phyloP scores from a whole-genome alignment of 2,329 filamentous ascomycete species.

The Aspergillus pseudonomiae region DNA sequence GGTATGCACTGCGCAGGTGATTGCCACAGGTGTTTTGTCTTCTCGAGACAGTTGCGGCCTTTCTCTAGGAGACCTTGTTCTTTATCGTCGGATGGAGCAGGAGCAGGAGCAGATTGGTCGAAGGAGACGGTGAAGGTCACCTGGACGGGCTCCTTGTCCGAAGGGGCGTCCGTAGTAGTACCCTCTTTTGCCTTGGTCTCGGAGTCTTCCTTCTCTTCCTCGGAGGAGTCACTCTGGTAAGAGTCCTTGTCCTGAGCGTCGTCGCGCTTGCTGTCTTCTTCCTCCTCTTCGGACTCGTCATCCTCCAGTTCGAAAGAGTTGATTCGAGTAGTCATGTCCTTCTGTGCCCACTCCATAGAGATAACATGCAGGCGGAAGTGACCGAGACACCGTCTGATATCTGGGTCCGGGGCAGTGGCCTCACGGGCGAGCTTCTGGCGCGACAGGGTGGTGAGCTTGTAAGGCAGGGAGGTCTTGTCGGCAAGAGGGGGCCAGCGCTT shows the following conservation, averaged over 20 bases:
- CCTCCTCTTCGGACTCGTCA: slow-evolving; percentile 32
- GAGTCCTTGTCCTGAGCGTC: slow-evolving; percentile 15
- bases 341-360: slow-evolving; percentile 38
- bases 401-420: slow-evolving; percentile 38
- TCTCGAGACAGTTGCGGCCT: slow-evolving; percentile 32
- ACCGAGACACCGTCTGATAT: slow-evolving; percentile 38
- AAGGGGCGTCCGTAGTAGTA: background rate
- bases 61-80: slow-evolving; percentile 30
- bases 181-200: background rate
- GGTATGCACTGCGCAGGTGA: slow-evolving; percentile 24
- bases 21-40: slow-evolving; percentile 33
- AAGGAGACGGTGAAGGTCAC: slow-evolving; percentile 3
- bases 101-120: background rate
- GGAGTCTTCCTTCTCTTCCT: slow-evolving; percentile 3
- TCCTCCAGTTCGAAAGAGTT: slow-evolving; percentile 41
- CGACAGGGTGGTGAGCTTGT: slow-evolving; percentile 39
- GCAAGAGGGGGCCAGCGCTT: slow-evolving; percentile 41
- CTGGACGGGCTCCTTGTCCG: background rate
- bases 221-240: slow-evolving; percentile 11
- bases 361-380: slow-evolving; percentile 39
- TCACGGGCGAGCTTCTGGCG: slow-evolving; percentile 40
- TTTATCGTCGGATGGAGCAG: slow-evolving; percentile 11
- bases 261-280: slow-evolving; percentile 18
- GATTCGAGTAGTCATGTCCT: slow-evolving; percentile 40
- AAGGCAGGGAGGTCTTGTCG: slow-evolving; percentile 37